Evolutionary conservation across 108 stramenopile species (phyloP).

Genomic region (Nitzschia sp.): DNA sequence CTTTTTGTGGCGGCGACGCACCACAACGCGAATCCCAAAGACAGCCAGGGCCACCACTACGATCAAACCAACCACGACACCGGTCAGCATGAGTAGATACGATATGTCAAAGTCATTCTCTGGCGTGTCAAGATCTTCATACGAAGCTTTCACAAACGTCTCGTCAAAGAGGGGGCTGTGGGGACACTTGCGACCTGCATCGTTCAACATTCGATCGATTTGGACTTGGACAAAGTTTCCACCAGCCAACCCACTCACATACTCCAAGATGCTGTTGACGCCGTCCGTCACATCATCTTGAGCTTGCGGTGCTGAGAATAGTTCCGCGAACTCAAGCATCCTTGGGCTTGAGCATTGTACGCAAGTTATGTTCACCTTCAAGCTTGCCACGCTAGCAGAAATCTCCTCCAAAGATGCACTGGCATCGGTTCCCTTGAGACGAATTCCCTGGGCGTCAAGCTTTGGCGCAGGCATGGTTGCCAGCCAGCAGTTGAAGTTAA

Average conservation of each 20-base stretch:
- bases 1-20: slow-evolving; percentile 49
- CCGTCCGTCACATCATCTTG: slow-evolving; percentile 53
- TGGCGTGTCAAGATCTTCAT: slow-evolving; percentile 32
- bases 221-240: slow-evolving; percentile 60
- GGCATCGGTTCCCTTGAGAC: slow-evolving; percentile 33
- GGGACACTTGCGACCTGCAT: slow-evolving; percentile 64
- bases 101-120: slow-evolving; percentile 19
- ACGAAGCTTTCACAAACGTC: slow-evolving; percentile 36
- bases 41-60: slow-evolving; percentile 34
- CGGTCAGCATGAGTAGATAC: slow-evolving; percentile 52
- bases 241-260: slow-evolving; percentile 37
- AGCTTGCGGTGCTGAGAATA: slow-evolving; percentile 45
- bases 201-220: slow-evolving; percentile 62
- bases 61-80: slow-evolving; percentile 23
- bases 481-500: slow-evolving; percentile 83
- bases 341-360: slow-evolving; percentile 65
- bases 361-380: slow-evolving; percentile 61
- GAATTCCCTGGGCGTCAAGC: slow-evolving; percentile 58
- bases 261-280: slow-evolving; percentile 55
- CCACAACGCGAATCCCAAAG: slow-evolving; percentile 34
- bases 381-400: slow-evolving; percentile 43
- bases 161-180: slow-evolving; percentile 53
- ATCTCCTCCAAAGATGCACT: slow-evolving; percentile 50
- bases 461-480: slow-evolving; percentile 65
- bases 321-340: slow-evolving; percentile 49